phyloP scores from a whole-genome alignment of 192 early-diverging fungal genomes.

The Coemansia sp. region DNA sequence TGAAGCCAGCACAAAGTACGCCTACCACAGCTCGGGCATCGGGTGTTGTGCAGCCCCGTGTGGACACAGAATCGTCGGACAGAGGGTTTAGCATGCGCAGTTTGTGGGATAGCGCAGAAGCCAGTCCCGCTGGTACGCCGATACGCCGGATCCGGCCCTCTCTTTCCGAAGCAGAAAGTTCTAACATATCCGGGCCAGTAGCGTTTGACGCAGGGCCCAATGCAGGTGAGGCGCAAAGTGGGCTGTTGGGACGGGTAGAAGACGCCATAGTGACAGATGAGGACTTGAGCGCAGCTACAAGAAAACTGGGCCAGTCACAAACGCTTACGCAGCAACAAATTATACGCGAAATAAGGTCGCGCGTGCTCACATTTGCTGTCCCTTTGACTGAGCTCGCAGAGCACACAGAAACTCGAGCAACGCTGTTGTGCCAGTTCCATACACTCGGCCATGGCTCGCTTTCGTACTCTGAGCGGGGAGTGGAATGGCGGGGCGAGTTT shows the following conservation, averaged over 20 bases:
- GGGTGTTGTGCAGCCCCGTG: background rate
- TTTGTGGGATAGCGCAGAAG: conserved; percentile 16
- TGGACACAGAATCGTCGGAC: background rate
- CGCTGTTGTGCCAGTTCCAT: conserved; percentile 44
- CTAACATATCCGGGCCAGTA: background rate
- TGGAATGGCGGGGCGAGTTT: conserved; percentile 23
- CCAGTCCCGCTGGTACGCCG: conserved; percentile 18
- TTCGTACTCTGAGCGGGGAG: conserved; percentile 7
- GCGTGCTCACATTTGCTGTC: conserved; percentile 15
- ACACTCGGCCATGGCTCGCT: conserved; percentile 38
- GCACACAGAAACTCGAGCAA: conserved; percentile 5
- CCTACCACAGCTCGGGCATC: background rate
- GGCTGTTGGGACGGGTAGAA: conserved; percentile 41
- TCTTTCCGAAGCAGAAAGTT: background rate
- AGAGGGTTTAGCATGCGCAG: conserved; percentile 12
- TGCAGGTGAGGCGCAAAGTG: background rate
- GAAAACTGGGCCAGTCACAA: conserved; percentile 37
- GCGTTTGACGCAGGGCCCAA: no score
- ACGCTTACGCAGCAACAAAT: conserved; percentile 48
- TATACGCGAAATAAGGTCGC: conserved; percentile 33
- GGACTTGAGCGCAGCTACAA: conserved; percentile 27
- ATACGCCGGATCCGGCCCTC: conserved; percentile 6
- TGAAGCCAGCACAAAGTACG: background rate
- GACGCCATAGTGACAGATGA: conserved; percentile 38
- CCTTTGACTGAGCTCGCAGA: background rate